A percentile compares a stretch with the other conserved stretches of the same genome.
phyloP scores from a whole-genome alignment of 306 rosid species.

The Datisca glomerata region DNA sequence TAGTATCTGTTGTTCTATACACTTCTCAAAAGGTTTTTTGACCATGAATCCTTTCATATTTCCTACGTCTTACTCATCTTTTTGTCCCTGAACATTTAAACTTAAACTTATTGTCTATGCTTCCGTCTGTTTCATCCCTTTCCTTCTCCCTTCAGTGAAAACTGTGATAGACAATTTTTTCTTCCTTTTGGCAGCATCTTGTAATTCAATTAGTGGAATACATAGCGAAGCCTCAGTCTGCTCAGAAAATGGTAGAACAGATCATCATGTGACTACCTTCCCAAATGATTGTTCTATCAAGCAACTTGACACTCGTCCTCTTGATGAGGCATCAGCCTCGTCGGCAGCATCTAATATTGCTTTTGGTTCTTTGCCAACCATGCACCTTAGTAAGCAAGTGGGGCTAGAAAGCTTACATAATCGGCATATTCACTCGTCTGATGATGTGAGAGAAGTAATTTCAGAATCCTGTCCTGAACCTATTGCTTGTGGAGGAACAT shows the following conservation, averaged over 20 bases:
- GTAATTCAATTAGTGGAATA: constrained; percentile 28
- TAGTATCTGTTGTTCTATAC: too few species aligned
- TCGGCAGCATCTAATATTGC: constrained; percentile 18
- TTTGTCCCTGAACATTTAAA: too few species aligned
- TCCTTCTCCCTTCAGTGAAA: constrained; percentile 1
- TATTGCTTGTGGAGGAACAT: constrained; percentile 12
- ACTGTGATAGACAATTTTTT: neutral
- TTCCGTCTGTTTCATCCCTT: constrained; percentile 1
- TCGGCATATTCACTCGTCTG: constrained; percentile 3
- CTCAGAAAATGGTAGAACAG: constrained; percentile 19
- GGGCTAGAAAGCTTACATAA: constrained; percentile 17
- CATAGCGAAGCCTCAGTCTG: constrained; percentile 19
- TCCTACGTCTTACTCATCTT: too few species aligned
- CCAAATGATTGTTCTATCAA: constrained; percentile 19
- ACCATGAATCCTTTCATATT: too few species aligned
- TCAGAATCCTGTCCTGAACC: constrained; percentile 25
- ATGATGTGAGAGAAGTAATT: constrained; percentile 16
- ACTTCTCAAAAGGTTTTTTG: too few species aligned
- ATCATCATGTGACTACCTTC: constrained; percentile 14
- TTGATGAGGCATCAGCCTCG: constrained; percentile 27
- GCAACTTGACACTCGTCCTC: constrained; percentile 18
- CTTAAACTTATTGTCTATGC: too few species aligned
- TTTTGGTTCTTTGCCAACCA: constrained; percentile 35
- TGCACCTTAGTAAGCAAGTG: constrained; percentile 24
- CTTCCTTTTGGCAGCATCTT: constrained; percentile 13